Evolutionary conservation across 306 rosid genomes (phyloP).

Genomic region (Vigna trinervia): DNA sequence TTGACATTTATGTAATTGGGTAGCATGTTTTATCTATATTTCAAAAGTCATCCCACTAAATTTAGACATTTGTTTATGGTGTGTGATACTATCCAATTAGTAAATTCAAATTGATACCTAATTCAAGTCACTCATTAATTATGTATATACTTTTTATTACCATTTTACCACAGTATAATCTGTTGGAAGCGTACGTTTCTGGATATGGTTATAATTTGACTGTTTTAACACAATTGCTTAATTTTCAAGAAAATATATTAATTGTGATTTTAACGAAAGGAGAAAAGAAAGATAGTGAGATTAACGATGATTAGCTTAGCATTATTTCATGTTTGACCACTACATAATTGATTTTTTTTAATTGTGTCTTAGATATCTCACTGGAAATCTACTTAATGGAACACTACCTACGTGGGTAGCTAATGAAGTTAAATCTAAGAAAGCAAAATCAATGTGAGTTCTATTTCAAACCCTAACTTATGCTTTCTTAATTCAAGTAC

Average conservation of each 20-base stretch:
- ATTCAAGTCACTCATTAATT: background rate
- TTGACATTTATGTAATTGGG: no score
- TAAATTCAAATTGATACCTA: no score
- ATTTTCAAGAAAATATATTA: no score
- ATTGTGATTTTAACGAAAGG: no score
- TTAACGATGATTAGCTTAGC: background rate
- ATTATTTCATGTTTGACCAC: background rate
- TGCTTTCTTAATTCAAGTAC: background rate
- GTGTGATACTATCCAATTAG: background rate
- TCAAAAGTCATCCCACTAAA: no score
- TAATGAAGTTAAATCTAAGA: accelerated
- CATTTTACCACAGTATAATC: no score
- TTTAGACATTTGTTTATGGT: no score
- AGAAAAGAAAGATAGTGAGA: background rate
- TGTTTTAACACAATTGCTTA: no score
- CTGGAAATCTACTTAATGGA: conserved; percentile 63
- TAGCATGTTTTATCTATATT: no score
- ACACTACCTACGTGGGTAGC: conserved; percentile 39
- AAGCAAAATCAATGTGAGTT: conserved; percentile 43
- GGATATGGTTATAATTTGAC: no score
- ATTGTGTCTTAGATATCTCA: conserved; percentile 53
- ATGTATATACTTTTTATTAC: no score
- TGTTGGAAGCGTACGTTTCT: no score
- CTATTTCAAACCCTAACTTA: conserved; percentile 28
- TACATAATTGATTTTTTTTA: background rate